Conservation (phyloP, 2,329 filamentous ascomycete species). For the Monilinia fructigena region DNA sequence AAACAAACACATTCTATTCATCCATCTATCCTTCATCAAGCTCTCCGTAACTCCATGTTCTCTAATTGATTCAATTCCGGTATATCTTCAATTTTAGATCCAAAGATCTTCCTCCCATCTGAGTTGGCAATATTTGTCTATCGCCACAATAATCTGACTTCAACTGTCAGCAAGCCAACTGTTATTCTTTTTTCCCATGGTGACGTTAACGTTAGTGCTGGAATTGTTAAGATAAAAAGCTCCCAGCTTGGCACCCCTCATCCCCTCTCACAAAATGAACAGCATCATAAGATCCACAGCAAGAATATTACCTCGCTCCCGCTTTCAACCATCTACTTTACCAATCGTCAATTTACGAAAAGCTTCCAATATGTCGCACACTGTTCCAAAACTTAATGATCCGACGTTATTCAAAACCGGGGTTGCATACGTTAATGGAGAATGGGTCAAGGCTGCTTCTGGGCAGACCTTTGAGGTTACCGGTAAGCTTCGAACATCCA, state of each 20-base stretch:
- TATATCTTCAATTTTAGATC: background rate
- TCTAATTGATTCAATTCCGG: background rate
- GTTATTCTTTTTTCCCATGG: constrained; percentile 11
- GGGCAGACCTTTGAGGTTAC: constrained; percentile 89
- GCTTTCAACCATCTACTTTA: constrained; percentile 34
- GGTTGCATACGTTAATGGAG: constrained; percentile 81
- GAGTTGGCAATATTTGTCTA: background rate
- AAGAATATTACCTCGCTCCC: constrained; percentile 30
- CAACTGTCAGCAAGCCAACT: constrained; percentile 18
- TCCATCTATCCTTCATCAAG: background rate
- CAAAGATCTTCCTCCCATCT: background rate
- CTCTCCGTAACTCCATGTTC: constrained; percentile 11
- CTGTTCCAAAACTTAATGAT: constrained; percentile 64
- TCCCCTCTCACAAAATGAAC: constrained; percentile 31
- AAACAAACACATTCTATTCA: background rate
- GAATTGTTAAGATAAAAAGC: constrained; percentile 18
- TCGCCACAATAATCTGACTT: background rate
- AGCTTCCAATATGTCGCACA: constrained; percentile 37
- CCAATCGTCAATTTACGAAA: constrained; percentile 30
- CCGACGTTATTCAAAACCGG: constrained; percentile 80
- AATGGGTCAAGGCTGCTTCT: constrained; percentile 84
- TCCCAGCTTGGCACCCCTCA: background rate
- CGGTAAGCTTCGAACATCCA: constrained; percentile 46
- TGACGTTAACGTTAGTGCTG: constrained; percentile 4
- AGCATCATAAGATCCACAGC: constrained; percentile 31